These are phyloP conservation scores for Coelastrella sp. DNA, from an alignment of 139 green algal species.

Conservation along the genomic window DNA sequence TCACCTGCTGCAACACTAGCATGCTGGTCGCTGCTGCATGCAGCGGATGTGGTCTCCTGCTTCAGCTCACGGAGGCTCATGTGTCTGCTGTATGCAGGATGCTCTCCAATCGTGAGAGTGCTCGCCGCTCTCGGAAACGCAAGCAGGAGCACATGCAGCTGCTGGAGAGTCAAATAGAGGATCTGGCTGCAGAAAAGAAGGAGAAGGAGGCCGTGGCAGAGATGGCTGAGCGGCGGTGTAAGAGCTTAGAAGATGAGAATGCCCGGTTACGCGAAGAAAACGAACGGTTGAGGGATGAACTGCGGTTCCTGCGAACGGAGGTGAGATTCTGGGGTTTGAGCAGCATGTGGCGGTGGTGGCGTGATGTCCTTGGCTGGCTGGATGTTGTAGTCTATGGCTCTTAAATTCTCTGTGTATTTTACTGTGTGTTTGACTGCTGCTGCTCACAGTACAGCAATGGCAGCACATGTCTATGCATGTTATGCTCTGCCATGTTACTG, in stretches of 20 bases:
- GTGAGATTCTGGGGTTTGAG: constrained; percentile 29
- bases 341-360: no score
- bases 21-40: no score
- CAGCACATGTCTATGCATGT: no score
- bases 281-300: constrained; percentile 64
- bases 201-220: constrained; percentile 31
- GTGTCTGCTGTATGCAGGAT: constrained; percentile 65
- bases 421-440: no score
- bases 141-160: constrained; percentile 92
- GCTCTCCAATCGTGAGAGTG: constrained; percentile 92
- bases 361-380: no score
- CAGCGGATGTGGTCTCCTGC: no score
- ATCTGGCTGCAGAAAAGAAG: not conserved
- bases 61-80: no score
- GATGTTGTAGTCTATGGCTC: no score
- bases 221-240: constrained; percentile 23
- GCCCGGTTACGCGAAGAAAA: constrained; percentile 57
- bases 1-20: no score
- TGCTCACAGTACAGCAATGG: no score
- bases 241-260: constrained; percentile 56
- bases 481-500: no score
- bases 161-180: constrained; percentile 68
- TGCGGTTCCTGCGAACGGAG: constrained; percentile 64
- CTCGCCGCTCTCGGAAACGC: constrained; percentile 80
- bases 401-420: no score